Evolutionary conservation across 176 grass and related monocot genomes (phyloP), one percentile per base, ranked within the genome.

Genomic region (Raddia distichophylla): DNA sequence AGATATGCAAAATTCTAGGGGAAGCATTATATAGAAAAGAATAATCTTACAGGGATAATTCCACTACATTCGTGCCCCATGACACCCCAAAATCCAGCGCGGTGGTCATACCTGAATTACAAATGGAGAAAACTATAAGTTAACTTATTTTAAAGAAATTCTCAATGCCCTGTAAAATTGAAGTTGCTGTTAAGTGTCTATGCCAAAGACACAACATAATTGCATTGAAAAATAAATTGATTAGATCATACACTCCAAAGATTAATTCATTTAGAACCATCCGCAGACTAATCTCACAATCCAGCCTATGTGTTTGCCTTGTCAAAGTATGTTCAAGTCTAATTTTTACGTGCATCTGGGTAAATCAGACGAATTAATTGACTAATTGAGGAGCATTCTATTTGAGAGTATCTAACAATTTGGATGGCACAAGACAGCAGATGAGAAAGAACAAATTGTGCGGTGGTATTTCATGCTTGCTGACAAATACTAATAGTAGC

Each of bases 21-120:
- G 8, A 65, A 79, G 0, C 68, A 71, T 57, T 44, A 57, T 22
- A 55, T 66, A 35, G 45, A 64, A 65, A 49, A 60, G 6, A 35
- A 0, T 80, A 1, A 80, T 35, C 95, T 91, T 98, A 98, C 95
- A 68, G 92, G 92, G 62, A 98, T 93, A 82, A 98, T 94, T 65
- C 95, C 95, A 58, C 91, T 89, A 7, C 95, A 98, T 65, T 92
- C 85, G 1, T 61, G 86, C 19, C 92, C 90, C 85, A 94, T 89
- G 74, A 90, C 84, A 63, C 95, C 95, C 95, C 95, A 98, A 94
- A 98, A 98, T 94, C 95, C 95, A 81, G 95, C 95, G 73, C 69
- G 83, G 33, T 87, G 77, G 86, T 98, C 95, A 64, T 98, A 98
- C 95, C 95, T 98, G 68, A 74, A 87, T 78, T 67, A 22, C 0